phyloP scores from a whole-genome alignment of 2,329 filamentous ascomycete genomes.

The Beauveria pseudobassiana region DNA sequence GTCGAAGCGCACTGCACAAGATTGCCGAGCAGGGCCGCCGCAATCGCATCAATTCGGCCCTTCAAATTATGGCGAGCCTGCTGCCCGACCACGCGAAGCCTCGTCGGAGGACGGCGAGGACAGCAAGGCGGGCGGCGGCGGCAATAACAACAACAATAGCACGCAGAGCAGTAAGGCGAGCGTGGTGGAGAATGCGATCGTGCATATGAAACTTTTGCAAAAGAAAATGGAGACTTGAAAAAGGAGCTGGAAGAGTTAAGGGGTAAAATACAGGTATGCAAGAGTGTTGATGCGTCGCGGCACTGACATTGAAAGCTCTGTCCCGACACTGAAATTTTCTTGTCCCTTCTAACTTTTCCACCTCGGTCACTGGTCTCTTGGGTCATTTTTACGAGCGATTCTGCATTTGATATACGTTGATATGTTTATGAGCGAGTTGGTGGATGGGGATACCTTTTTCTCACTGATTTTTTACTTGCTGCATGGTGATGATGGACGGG shows the following conservation, averaged over 20 bases:
- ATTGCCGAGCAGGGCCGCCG: constrained; percentile 92
- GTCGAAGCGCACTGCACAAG: constrained; percentile 92
- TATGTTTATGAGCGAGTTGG: not conserved
- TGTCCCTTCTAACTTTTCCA: not conserved
- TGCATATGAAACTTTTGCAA: constrained; percentile 84
- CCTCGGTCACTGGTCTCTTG: not conserved
- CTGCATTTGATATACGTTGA: not conserved
- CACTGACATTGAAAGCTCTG: not conserved
- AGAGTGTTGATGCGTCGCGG: not conserved
- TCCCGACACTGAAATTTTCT: not conserved
- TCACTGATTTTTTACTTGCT: not conserved
- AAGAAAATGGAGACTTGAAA: constrained; percentile 63
- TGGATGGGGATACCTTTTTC: constrained; percentile 10
- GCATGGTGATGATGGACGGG: not conserved
- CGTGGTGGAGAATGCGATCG: constrained; percentile 94
- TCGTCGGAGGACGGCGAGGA: constrained; percentile 36
- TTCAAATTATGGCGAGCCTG: constrained; percentile 83
- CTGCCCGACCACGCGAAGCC: constrained; percentile 53
- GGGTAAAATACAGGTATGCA: constrained; percentile 22
- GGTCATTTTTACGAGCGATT: not conserved
- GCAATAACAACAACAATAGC: constrained; percentile 18
- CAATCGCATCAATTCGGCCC: constrained; percentile 89
- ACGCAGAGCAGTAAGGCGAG: constrained; percentile 85
- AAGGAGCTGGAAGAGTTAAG: constrained; percentile 41
- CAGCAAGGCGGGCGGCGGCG: constrained; percentile 31